Conservation (phyloP, 169 alveolate species). For the Miamiensis avidus region DNA sequence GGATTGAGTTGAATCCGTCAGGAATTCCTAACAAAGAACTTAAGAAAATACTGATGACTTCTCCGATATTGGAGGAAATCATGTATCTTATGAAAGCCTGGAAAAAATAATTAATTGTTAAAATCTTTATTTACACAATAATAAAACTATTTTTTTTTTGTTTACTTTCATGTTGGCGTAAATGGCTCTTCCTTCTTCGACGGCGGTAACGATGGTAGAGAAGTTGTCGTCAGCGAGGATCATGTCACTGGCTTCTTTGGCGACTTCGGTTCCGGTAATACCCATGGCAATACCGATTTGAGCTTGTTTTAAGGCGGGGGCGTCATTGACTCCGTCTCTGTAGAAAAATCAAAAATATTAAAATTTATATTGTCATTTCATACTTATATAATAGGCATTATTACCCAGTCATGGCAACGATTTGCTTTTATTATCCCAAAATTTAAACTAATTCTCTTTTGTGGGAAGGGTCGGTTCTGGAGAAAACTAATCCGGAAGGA, state of each 20-base stretch:
- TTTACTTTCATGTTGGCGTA: slow-evolving; percentile 95
- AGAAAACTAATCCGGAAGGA: slow-evolving; percentile 94
- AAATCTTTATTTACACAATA: slow-evolving; percentile 8
- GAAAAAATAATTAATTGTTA: too few species aligned
- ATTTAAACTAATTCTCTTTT: slow-evolving; percentile 96
- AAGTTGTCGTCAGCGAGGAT: slow-evolving; percentile 99
- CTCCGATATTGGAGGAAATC: slow-evolving; percentile 99
- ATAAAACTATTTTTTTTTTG: neutral
- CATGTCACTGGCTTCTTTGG: slow-evolving; percentile 99
- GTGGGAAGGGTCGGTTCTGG: slow-evolving; percentile 99
- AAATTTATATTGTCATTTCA: slow-evolving; percentile 46
- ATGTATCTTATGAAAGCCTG: slow-evolving; percentile 96
- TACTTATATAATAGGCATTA: too few species aligned
- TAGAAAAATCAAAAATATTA: slow-evolving; percentile 63
- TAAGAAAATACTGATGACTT: slow-evolving; percentile 98
- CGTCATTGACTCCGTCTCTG: slow-evolving; percentile 99
- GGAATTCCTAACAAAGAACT: slow-evolving; percentile 99
- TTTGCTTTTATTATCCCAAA: slow-evolving; percentile 93
- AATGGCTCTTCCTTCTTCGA: slow-evolving; percentile 98
- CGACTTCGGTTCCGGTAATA: slow-evolving; percentile 99
- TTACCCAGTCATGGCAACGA: slow-evolving; percentile 96
- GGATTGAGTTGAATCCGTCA: slow-evolving; percentile 96
- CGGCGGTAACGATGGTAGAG: slow-evolving; percentile 98
- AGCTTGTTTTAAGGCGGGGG: slow-evolving; percentile 99
- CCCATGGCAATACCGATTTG: slow-evolving; percentile 99